Conservation (phyloP, 345 rosid genomes). For the Toxicodendron radicans region DNA sequence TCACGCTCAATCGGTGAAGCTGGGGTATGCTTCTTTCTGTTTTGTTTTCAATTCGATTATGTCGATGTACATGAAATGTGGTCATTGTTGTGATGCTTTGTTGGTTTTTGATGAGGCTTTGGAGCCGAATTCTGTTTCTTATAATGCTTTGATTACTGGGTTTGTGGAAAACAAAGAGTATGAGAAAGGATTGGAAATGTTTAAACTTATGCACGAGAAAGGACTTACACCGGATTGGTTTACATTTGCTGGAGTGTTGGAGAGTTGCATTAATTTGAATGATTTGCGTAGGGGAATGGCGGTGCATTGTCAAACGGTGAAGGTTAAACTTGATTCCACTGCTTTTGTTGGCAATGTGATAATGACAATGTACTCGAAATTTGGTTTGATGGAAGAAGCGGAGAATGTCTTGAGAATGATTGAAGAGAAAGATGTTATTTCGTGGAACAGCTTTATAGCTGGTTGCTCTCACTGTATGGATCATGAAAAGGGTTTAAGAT, state of each 20-base stretch:
- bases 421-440: conserved; percentile 48
- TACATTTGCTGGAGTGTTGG: conserved; percentile 45
- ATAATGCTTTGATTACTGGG: conserved; percentile 58
- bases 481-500: conserved; percentile 44
- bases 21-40: conserved; percentile 37
- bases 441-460: conserved; percentile 55
- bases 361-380: conserved; percentile 52
- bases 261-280: conserved; percentile 29
- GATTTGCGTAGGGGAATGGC: conserved; percentile 31
- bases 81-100: conserved; percentile 41
- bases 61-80: conserved; percentile 60
- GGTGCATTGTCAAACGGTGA: conserved; percentile 48
- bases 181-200: conserved; percentile 40
- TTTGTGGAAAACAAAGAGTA: conserved; percentile 46
- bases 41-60: conserved; percentile 62
- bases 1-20: conserved; percentile 55
- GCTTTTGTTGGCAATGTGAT: conserved; percentile 54
- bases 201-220: conserved; percentile 36
- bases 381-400: conserved; percentile 32
- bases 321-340: conserved; percentile 38
- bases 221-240: conserved; percentile 49
- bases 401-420: conserved; percentile 44
- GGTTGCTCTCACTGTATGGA: conserved; percentile 42
- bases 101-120: conserved; percentile 21
- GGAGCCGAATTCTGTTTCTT: conserved; percentile 47